These are phyloP conservation scores for Lyophyllum shimeji DNA, from an alignment of 768 basidiomycete species.

Conservation along the genomic window DNA sequence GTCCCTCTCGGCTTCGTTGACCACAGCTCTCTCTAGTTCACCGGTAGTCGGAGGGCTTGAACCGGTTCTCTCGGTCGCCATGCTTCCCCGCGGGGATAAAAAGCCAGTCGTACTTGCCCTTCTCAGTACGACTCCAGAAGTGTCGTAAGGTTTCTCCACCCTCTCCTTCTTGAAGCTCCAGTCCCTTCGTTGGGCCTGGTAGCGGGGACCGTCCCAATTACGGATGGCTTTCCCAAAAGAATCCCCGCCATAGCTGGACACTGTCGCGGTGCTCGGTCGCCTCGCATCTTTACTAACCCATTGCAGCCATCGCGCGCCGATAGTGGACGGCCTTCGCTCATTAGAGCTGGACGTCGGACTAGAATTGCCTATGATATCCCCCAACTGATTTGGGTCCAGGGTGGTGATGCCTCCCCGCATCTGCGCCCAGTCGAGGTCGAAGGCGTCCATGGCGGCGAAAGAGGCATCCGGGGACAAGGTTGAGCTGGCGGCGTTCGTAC, in stretches of 20 bases:
- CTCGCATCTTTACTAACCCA: conserved; percentile 27
- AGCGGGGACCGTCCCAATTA: conserved; percentile 46
- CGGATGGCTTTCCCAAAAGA: conserved; percentile 40
- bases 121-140: not conserved
- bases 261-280: conserved; percentile 42
- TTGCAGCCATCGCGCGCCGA: conserved; percentile 18
- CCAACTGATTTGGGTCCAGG: conserved; percentile 26
- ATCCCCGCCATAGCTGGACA: conserved; percentile 38
- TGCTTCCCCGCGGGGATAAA: conserved; percentile 30
- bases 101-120: conserved; percentile 27
- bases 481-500: not conserved
- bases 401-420: conserved; percentile 33
- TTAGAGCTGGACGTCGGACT: conserved; percentile 5
- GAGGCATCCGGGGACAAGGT: not conserved
- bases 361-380: conserved; percentile 23
- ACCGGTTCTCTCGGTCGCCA: conserved; percentile 21
- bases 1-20: conserved; percentile 13
- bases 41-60: not conserved
- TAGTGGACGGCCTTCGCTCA: conserved; percentile 16
- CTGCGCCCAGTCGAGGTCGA: conserved; percentile 42
- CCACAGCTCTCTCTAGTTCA: conserved; percentile 15
- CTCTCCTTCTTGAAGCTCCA: conserved; percentile 65
- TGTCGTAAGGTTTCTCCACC: conserved; percentile 30
- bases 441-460: conserved; percentile 30
- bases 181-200: conserved; percentile 39